Evolutionary conservation across 2,329 filamentous ascomycete species (phyloP), one percentile per base, ranked within the genome.

Genomic region (Purpureocillium takamizusanense): DNA sequence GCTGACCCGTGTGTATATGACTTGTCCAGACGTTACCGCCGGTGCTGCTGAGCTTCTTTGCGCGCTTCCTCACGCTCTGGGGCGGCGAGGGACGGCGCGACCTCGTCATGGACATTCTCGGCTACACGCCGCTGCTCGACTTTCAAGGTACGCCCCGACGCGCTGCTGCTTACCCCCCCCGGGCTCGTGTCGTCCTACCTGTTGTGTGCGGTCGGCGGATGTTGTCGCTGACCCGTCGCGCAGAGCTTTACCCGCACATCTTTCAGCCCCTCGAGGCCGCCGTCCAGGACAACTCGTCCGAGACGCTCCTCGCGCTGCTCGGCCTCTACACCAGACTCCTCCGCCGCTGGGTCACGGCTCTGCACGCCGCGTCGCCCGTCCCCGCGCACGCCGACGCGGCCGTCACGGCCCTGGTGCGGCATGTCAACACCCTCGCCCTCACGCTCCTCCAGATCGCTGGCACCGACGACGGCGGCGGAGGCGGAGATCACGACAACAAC

Each of bases 301-400:
- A 64, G 6, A 76, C 78, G 1, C 81, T 80, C 48, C 52, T 73
- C 0, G 65, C 65, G 3, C 62, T 94, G 3, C 67, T 92, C 3
- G 57, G 58, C 2, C 78, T 87, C 44, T 92, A 90, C 57, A 79
- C 73, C 2, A 59, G 61, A 10, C 63, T 94, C 6, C 69, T 90
- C 33, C 72, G 68, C 10, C 72, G 78, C 41, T 82, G 78, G 78
- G 64, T 62, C 7, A 53, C 64, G 9, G 44, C 57, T 3, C 56
- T 79, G 33, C 57, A 65, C 15, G 62, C 70, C 1, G 52, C 54
- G 4, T 54, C 64, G 2, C 35, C 52, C 4, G 50, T 63, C 11
- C 60, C 63, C 1, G 33, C 49, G 2, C 53, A 63, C 16, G 60
- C 62, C 4, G 58, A 62, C 13, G 42, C 53, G 6, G 58, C 62